Base-by-base conservation (phyloP, 495 filamentous ascomycete genomes). In the Umbilicaria muhlenbergii region DNA sequence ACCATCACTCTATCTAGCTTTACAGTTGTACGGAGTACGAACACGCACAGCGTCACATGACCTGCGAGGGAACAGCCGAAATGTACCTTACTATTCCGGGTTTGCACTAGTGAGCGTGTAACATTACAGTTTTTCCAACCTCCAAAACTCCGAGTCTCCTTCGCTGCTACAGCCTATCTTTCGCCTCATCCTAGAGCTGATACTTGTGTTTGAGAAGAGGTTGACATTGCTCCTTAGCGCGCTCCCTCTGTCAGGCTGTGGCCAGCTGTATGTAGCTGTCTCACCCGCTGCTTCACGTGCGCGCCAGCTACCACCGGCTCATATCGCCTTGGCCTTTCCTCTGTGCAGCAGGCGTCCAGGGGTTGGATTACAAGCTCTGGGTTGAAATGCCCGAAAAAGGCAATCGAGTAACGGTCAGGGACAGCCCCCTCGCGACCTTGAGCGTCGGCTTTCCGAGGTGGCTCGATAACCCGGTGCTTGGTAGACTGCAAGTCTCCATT, bases 401-500 rank as follows among this genome's bases (percentile, higher is more conserved):
- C 38, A 6, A 40, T 40, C 14, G 38, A 40, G 19, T 40, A 40
- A 3, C 38, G 38, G 21, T 18, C 38, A 11, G 38, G 38, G 15
- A 40, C 31, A n/a, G 31, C 19, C 21, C 5, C 21, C 11, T 40
- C 38, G n/a, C 11, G 14, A 1, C 21, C 31, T n/a, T 40, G 10
- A 17, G 15, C 6, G 38, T 28, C 13, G 38, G 16, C 21, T 28
- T 40, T 40, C 38, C 40, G 15, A 3, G 61, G 57, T 16, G 65
- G 62, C 4, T 60, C 50, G 1, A 57, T 55, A 1, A 71, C 65
- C 3, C 65, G 64, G 46, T 69, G 66, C 11, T 68, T 55, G 13
- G 66, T 68, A 12, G 63, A 67, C 48, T 61, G 64, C 10, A 67
- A 45, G 19, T 56, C 55, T 40, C 67, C 67, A 32, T 57, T 57